Evolutionary conservation across 345 rosid genomes (phyloP), one percentile per base, ranked within the genome.

Genomic region (Lenwebbia sp.): DNA sequence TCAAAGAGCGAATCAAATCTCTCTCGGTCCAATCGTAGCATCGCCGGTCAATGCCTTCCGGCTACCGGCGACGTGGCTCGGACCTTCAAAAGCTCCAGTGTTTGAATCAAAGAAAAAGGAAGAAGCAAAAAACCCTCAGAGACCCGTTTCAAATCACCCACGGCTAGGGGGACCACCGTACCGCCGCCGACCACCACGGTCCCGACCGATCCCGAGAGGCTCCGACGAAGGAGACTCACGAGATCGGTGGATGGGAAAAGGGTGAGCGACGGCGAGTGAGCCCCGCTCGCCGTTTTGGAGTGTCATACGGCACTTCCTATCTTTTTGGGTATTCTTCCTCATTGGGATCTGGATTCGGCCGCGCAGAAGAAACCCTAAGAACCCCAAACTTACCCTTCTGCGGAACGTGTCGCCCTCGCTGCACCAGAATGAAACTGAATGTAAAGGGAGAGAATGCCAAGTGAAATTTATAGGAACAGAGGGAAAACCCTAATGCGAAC

Each of bases 301-400:
- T 90, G 95, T 93, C 95, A 93, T 90, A 93, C 95, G 93, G 93
- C 95, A 91, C 95, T 93, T 91, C 93, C 93, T 93, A 92, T 92
- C 92, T 86, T 23, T 82, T 50, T 83, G 57, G 94, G 94, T 86
- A 13, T 55, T 82, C 92, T 90, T 92, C 93, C 88, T 92, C 94
- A 92, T 86, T 9, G 92, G 91, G 89, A 28, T 56, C 84, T n/a
- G 4, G 55, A 70, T 70, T 19, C 13, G 0, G 47, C 78, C 0
- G 5, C 47, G 47, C 33, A 30, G 21, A 15, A 82, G 60, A 83
- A 33, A 53, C 44, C 62, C 41, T 10, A 52, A 56, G 26, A 2
- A 2, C 13, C 30, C 51, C 3, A 37, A 2, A 40, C 62, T 56
- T 11, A 22, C n/a, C 58, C 4, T 41, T 5, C 56, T n/a, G 6